Percentiles rank a stretch among this genome's conserved stretches.
Conservation (phyloP, 2,329 filamentous ascomycete species). For the Ophiocordyceps camponoti-leonardi region DNA sequence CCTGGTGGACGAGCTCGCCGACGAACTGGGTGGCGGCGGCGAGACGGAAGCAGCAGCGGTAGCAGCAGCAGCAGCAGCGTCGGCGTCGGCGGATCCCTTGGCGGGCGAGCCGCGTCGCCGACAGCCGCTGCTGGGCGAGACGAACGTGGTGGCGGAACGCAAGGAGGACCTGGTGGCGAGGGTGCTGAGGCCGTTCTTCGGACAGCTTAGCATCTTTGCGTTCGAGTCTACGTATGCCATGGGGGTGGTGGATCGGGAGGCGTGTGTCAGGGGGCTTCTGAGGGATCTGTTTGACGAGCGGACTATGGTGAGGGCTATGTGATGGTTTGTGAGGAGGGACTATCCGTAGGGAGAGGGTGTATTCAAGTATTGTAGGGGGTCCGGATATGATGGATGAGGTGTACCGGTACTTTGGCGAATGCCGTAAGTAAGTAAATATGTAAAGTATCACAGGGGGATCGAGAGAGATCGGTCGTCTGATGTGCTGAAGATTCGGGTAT, state of each 20-base stretch:
- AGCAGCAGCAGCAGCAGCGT: not conserved
- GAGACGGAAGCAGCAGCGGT: not conserved
- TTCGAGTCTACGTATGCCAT: slow-evolving; percentile 91
- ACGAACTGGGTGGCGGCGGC: slow-evolving; percentile 24
- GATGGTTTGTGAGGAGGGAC: not conserved
- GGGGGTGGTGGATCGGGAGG: slow-evolving; percentile 47
- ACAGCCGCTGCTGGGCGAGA: slow-evolving; percentile 5
- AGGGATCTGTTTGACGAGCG: slow-evolving; percentile 67
- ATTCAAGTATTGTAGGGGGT: no score
- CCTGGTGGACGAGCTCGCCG: slow-evolving; percentile 70
- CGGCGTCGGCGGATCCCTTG: not conserved
- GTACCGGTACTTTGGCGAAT: no score
- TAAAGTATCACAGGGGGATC: no score
- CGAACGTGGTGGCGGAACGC: slow-evolving; percentile 38
- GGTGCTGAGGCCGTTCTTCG: slow-evolving; percentile 75
- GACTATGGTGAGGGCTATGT: slow-evolving; percentile 45
- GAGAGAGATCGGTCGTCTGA: no score
- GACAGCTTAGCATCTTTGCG: slow-evolving; percentile 76
- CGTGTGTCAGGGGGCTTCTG: slow-evolving; percentile 46
- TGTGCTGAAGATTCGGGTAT: no score
- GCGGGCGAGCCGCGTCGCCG: not conserved
- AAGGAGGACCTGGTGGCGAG: slow-evolving; percentile 56
- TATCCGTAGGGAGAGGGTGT: no score
- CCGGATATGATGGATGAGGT: no score
- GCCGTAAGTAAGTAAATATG: no score